Base-by-base conservation (phyloP, 257 asterid genomes). In the Solanum sejunctum region DNA sequence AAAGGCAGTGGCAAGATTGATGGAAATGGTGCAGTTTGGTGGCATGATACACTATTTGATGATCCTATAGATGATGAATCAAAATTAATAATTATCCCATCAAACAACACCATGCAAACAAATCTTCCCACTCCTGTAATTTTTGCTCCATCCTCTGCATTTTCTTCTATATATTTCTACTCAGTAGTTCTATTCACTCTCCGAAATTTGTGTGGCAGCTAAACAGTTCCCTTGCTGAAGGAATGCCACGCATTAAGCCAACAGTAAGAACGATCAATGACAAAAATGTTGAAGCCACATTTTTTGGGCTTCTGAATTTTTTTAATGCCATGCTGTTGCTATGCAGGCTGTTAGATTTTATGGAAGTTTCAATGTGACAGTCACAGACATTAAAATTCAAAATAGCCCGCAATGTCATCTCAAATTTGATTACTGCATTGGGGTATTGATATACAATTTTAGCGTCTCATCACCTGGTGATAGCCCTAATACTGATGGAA, bases 401-500 rank as follows among this genome's bases (percentile, higher is more conserved):
- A 93, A 93, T 64, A 96, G 99, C 86, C 98, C 90, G 4, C 98
- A 94, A 55, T 93, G 95, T 85, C 99, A 96, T 85, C 91, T 96
- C 23, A 96, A 96, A 84, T 93, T 96, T 55, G 98, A 96, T 67
- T 91, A 92, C 60, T 94, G 98, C 87, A 58, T 86, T 16, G 98
- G 97, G 15, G 98, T 94, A n/a, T 86, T 87, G 13, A 98, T 93
- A 8, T 89, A 88, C 92, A 91, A 93, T 87, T 89, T 94, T 60
- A 91, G 87, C 0, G 91, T 87, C 26, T 88, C 91, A 15, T 96
- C 98, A 5, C 99, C 99, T 5, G 95, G 97, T 7, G 90, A 93
- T 84, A 96, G 99, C 80, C 99, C 97, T 18, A 96, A 94, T 72
- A 94, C 99, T 0, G 98, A 96, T 16, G 98, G 99, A 54, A 94